Evolutionary conservation across 495 filamentous ascomycete species (phyloP).

Genomic region (Penicillium parvum): DNA sequence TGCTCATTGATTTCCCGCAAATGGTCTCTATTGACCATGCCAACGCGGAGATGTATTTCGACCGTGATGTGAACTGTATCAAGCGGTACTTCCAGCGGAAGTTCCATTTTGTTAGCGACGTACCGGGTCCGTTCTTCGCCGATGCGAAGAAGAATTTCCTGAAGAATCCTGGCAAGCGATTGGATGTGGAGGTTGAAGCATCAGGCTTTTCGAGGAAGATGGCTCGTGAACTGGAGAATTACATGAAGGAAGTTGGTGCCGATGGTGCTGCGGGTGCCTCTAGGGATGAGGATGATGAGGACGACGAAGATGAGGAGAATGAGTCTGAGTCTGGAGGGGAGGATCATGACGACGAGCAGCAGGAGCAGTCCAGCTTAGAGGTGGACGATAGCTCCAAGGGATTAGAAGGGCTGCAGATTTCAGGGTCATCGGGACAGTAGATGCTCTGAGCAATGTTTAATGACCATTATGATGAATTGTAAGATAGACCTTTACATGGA

Average conservation of each 20-base stretch:
- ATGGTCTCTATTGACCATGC: slow-evolving; percentile 93
- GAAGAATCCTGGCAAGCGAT: slow-evolving; percentile 57
- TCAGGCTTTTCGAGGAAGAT: slow-evolving; percentile 96
- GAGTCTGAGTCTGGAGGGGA: slow-evolving; percentile 31
- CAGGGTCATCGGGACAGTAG: slow-evolving; percentile 21
- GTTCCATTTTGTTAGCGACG: slow-evolving; percentile 80
- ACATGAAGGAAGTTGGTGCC: slow-evolving; percentile 70
- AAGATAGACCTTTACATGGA: slow-evolving; percentile 22
- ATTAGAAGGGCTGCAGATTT: slow-evolving; percentile 34
- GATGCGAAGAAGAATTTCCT: slow-evolving; percentile 75
- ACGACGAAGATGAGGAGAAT: slow-evolving; percentile 40
- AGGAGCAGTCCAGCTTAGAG: slow-evolving; percentile 8
- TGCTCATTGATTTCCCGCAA: slow-evolving; percentile 97
- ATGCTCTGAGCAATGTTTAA: slow-evolving; percentile 15
- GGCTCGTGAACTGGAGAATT: slow-evolving; percentile 84
- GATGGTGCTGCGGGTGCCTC: slow-evolving; percentile 50
- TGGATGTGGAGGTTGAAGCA: slow-evolving; percentile 88
- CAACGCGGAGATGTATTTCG: slow-evolving; percentile 93
- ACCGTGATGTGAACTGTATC: slow-evolving; percentile 90
- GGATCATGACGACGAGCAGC: slow-evolving; percentile 15
- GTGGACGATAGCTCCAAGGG: slow-evolving; percentile 32
- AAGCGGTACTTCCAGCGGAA: slow-evolving; percentile 86
- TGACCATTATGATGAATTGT: slow-evolving; percentile 35
- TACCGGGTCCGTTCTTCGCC: slow-evolving; percentile 76
- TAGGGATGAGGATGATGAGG: slow-evolving; percentile 25